Percentiles rank a stretch among this genome's conserved stretches.
Evolutionary conservation across 139 green algal species (phyloP).

Genomic region (Edaphochlamys debaryana): DNA sequence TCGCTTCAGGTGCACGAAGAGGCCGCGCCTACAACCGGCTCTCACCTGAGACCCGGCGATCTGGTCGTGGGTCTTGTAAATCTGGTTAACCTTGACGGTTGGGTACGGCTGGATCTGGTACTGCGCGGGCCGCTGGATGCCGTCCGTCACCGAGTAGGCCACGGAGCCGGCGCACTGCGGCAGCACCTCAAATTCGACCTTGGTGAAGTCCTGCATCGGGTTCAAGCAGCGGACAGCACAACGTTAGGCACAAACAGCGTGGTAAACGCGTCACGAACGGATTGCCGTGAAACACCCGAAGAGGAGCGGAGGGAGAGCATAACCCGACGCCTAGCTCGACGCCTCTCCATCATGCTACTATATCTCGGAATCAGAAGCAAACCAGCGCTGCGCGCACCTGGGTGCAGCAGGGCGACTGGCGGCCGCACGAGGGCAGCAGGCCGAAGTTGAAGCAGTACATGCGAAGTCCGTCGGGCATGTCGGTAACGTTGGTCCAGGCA

Average conservation of each 20-base stretch:
- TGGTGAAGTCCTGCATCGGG: slow-evolving; percentile 40
- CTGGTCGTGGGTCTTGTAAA: slow-evolving; percentile 24
- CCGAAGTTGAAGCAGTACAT: slow-evolving; percentile 41
- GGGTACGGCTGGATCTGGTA: slow-evolving; percentile 47
- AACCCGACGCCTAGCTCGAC: too few species aligned
- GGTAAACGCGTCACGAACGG: too few species aligned
- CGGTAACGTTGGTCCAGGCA: neutral
- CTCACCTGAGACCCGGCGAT: too few species aligned
- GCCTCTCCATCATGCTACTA: too few species aligned
- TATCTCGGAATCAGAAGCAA: too few species aligned
- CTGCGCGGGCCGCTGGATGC: slow-evolving; percentile 3
- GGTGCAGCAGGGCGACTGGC: slow-evolving; percentile 6
- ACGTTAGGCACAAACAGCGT: too few species aligned
- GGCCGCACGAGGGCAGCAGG: slow-evolving; percentile 1
- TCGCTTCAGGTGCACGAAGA: too few species aligned
- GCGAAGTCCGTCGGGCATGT: neutral
- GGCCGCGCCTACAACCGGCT: too few species aligned
- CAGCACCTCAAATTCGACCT: slow-evolving; percentile 45
- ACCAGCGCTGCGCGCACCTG: too few species aligned
- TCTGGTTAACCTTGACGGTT: slow-evolving; percentile 45
- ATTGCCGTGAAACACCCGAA: too few species aligned
- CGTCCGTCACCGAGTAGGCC: slow-evolving; percentile 33
- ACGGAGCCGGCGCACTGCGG: slow-evolving; percentile 32
- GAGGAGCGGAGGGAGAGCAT: too few species aligned
- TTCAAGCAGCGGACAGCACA: too few species aligned